Percentiles rank a stretch among this genome's conserved stretches.
These are phyloP conservation scores for Cubamyces sp. DNA, from an alignment of 768 basidiomycete species.

Conservation along the genomic window DNA sequence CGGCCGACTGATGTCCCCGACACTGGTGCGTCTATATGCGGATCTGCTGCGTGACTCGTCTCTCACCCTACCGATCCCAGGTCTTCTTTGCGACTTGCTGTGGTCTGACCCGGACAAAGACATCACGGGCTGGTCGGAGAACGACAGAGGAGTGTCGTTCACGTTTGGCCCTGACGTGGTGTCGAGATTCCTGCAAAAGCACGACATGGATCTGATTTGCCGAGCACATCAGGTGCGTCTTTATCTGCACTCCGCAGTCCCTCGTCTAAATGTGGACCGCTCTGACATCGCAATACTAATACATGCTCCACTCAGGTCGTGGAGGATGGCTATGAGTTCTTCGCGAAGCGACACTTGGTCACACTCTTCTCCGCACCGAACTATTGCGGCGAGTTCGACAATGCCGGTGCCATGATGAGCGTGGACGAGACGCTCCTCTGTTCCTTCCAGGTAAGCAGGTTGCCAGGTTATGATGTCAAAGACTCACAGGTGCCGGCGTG, in stretches of 20 bases:
- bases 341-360: conserved; percentile 95
- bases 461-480: conserved; percentile 6
- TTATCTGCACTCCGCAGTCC: conserved; percentile 8
- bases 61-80: conserved; percentile 42
- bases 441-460: conserved; percentile 84
- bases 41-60: not conserved
- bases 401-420: conserved; percentile 99
- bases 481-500: not conserved
- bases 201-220: conserved; percentile 99
- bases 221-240: conserved; percentile 90
- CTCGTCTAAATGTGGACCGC: not conserved
- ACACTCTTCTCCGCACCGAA: conserved; percentile 97
- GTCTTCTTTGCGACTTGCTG: conserved; percentile 91
- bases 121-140: conserved; percentile 99
- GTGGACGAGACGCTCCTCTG: conserved; percentile 97
- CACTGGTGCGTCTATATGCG: conserved; percentile 64
- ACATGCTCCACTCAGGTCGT: conserved; percentile 66
- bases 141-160: conserved; percentile 98
- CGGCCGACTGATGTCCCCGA: conserved; percentile 98
- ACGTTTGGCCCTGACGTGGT: conserved; percentile 99
- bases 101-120: conserved; percentile 99
- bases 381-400: conserved; percentile 97
- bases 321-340: conserved; percentile 99
- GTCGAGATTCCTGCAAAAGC: conserved; percentile 97
- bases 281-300: conserved; percentile 10